phyloP scores from a whole-genome alignment of 164 flowering plant species.

The Houttuynia cordata region DNA sequence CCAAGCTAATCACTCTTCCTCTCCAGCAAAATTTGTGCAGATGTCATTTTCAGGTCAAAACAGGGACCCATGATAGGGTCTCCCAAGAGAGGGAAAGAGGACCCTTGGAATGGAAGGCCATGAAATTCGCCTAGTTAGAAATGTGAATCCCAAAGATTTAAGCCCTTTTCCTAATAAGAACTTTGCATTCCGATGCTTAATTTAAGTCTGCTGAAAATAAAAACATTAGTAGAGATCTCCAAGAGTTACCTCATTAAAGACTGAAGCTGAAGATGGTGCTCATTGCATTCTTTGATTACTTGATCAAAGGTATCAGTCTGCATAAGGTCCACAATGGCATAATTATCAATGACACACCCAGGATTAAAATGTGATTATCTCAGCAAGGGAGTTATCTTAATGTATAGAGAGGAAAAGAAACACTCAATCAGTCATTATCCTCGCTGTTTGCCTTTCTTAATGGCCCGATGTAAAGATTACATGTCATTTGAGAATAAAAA shows the following conservation, averaged over 20 bases:
- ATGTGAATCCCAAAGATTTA: too few relatives aligned
- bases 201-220: not conserved
- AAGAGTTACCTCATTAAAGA: constrained; percentile 53
- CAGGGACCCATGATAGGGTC: too few relatives aligned
- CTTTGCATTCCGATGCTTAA: too few relatives aligned
- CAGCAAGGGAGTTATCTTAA: not conserved
- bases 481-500: not conserved
- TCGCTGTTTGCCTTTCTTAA: not conserved
- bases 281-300: constrained; percentile 58
- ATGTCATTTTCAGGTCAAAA: too few relatives aligned
- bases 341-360: not conserved
- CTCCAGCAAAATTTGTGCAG: too few relatives aligned
- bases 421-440: not conserved
- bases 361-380: constrained; percentile 1
- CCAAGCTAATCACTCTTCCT: too few relatives aligned
- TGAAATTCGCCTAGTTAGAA: too few relatives aligned
- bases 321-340: constrained; percentile 8
- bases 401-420: not conserved
- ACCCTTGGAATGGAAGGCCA: too few relatives aligned
- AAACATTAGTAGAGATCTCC: not conserved
- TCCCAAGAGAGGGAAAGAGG: too few relatives aligned
- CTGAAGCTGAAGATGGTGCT: constrained; percentile 55
- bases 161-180: too few relatives aligned
- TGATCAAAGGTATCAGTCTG: constrained; percentile 53
- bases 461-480: not conserved